These are phyloP conservation scores for Plasmodium coatneyi DNA, from an alignment of 169 alveolate species.

Conservation along the genomic window DNA sequence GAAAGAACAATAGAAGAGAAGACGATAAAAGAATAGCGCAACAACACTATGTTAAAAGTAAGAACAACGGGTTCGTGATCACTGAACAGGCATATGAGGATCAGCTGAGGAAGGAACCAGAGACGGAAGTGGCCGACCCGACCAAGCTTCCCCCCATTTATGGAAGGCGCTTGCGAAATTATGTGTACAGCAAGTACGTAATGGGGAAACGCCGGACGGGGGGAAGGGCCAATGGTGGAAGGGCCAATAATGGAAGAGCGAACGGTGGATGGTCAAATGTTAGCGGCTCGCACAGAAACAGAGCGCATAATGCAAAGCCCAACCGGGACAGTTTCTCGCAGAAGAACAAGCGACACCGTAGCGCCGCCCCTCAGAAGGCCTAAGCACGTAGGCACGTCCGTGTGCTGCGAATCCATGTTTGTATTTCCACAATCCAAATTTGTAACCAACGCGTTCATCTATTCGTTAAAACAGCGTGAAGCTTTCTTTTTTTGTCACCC, in stretches of 20 bases:
- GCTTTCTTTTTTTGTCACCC: not conserved
- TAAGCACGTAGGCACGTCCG: not conserved
- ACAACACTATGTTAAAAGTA: not conserved
- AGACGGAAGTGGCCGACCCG: conserved; percentile 64
- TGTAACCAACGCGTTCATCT: not conserved
- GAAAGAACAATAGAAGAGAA: not conserved
- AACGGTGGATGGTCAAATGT: not conserved
- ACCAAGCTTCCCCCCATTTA: conserved; percentile 47
- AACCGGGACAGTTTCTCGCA: not conserved
- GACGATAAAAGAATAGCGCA: not conserved
- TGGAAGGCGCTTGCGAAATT: conserved; percentile 25
- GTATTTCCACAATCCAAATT: not conserved
- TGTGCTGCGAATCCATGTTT: not conserved
- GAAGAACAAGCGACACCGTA: not conserved
- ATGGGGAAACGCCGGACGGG: not conserved
- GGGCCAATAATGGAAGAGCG: not conserved
- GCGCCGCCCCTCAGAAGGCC: not conserved
- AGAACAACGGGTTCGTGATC: conserved; percentile 14
- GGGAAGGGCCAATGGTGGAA: not conserved
- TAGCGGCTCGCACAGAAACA: not conserved
- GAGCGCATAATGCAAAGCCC: not conserved
- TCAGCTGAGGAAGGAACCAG: conserved; percentile 60
- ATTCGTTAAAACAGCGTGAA: not conserved
- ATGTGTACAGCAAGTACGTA: conserved; percentile 38
- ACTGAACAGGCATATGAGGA: conserved; percentile 45